Evolutionary conservation across 805 yeast genomes (phyloP).

Genomic region (Spencermartinsiella europaea): DNA sequence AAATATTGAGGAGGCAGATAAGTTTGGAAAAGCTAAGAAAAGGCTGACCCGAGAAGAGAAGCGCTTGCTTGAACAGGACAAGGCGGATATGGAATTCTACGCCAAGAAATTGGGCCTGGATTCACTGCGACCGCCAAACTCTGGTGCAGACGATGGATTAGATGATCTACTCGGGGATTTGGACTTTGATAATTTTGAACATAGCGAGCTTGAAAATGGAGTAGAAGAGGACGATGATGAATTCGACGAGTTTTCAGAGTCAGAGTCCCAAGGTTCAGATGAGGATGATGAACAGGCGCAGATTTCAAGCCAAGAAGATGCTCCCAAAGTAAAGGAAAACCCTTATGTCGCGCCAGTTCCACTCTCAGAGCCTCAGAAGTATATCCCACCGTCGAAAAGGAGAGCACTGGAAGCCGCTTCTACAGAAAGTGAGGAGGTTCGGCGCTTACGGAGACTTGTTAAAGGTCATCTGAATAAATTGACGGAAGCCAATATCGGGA

Average conservation of each 20-base stretch:
- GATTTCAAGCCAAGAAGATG: not conserved
- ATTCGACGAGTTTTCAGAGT: not conserved
- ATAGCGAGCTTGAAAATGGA: conserved; percentile 12
- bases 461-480: conserved; percentile 83
- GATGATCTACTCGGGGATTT: conserved; percentile 65
- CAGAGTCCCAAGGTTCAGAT: too few species aligned
- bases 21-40: too few species aligned
- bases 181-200: conserved; percentile 24
- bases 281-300: not conserved
- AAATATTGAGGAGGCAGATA: too few species aligned
- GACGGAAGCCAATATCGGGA: conserved; percentile 77
- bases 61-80: conserved; percentile 53
- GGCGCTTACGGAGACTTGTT: conserved; percentile 52
- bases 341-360: conserved; percentile 50
- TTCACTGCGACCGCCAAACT: conserved; percentile 38
- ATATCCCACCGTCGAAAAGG: conserved; percentile 86
- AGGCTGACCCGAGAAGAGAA: too few species aligned
- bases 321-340: conserved; percentile 45
- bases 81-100: conserved; percentile 74
- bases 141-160: conserved; percentile 65
- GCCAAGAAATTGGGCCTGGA: conserved; percentile 75
- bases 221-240: conserved; percentile 5
- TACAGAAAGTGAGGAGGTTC: conserved; percentile 39
- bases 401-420: conserved; percentile 37
- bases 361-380: conserved; percentile 36